Conservation (phyloP, 495 filamentous ascomycete genomes). For the Podospora pseudopauciseta region DNA sequence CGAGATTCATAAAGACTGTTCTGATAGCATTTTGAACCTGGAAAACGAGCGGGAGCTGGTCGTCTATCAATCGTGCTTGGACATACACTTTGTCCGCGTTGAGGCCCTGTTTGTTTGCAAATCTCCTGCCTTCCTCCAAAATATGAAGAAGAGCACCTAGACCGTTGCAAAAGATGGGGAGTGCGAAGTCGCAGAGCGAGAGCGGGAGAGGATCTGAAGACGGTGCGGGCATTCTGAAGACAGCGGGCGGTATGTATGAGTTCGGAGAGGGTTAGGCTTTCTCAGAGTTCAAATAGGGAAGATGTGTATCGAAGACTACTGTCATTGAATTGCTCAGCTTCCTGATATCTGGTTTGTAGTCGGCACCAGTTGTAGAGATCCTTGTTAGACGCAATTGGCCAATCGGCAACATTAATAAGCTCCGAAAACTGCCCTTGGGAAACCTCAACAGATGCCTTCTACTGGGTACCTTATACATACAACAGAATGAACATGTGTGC, state of each 20-base stretch:
- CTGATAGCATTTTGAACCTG: conserved; percentile 43
- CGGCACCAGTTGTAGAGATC: background rate
- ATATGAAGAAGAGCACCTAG: conserved; percentile 28
- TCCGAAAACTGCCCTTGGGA: background rate
- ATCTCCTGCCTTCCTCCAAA: conserved; percentile 28
- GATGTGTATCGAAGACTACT: background rate
- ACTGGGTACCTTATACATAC: too few species aligned
- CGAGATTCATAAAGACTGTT: conserved; percentile 25
- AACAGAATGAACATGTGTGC: too few species aligned
- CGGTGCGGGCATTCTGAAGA: background rate
- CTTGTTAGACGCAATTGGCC: background rate
- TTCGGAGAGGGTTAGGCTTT: background rate
- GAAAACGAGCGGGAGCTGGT: conserved; percentile 49
- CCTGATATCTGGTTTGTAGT: background rate
- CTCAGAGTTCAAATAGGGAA: background rate
- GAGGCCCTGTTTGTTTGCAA: conserved; percentile 21
- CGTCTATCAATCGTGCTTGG: conserved; percentile 34
- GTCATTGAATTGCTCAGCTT: background rate
- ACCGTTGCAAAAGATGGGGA: conserved; percentile 29
- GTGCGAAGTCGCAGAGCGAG: conserved; percentile 30
- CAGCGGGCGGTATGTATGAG: background rate
- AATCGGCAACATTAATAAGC: background rate
- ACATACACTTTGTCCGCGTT: conserved; percentile 24
- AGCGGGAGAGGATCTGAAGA: background rate
- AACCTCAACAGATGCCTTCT: too few species aligned